These are phyloP conservation scores for Suhomyces maxii DNA, from an alignment of 1,139 yeast genomes.

Conservation along the genomic window DNA sequence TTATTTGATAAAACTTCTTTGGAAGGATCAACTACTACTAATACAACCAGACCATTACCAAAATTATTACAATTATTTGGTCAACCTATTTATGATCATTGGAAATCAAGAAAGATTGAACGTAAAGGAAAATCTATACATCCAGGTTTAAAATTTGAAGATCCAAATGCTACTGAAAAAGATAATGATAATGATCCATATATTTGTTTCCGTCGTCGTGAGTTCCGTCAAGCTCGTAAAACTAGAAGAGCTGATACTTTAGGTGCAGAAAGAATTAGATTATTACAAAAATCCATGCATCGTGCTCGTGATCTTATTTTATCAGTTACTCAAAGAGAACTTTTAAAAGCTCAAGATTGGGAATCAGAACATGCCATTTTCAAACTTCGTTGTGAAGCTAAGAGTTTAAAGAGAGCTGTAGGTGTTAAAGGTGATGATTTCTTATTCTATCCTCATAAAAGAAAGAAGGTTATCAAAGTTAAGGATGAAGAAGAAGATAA, in stretches of 20 bases:
- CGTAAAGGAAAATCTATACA: conserved; percentile 70
- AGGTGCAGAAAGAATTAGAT: conserved; percentile 80
- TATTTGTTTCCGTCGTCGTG: conserved; percentile 93
- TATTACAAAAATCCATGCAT: conserved; percentile 73
- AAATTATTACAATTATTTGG: conserved; percentile 67
- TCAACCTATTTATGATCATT: conserved; percentile 69
- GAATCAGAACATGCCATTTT: conserved; percentile 65
- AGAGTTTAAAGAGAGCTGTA: conserved; percentile 68
- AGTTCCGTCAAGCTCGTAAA: conserved; percentile 91
- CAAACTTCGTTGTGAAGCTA: conserved; percentile 68
- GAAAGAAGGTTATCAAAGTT: conserved; percentile 53
- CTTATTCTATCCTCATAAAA: conserved; percentile 75
- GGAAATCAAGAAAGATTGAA: conserved; percentile 72
- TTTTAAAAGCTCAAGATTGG: conserved; percentile 56
- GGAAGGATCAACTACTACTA: conserved; percentile 20
- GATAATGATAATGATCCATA: conserved; percentile 93
- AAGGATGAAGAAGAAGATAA: conserved; percentile 40
- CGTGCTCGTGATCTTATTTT: conserved; percentile 72
- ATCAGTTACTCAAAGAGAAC: conserved; percentile 74
- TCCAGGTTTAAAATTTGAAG: conserved; percentile 82
- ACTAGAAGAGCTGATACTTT: conserved; percentile 93
- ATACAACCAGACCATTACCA: conserved; percentile 44
- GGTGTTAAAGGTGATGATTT: conserved; percentile 86
- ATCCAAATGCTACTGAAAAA: conserved; percentile 70
- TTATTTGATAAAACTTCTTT: conserved; percentile 51